phyloP scores from a whole-genome alignment of 1,139 yeast species.

The Scheffersomyces illinoinensis region DNA sequence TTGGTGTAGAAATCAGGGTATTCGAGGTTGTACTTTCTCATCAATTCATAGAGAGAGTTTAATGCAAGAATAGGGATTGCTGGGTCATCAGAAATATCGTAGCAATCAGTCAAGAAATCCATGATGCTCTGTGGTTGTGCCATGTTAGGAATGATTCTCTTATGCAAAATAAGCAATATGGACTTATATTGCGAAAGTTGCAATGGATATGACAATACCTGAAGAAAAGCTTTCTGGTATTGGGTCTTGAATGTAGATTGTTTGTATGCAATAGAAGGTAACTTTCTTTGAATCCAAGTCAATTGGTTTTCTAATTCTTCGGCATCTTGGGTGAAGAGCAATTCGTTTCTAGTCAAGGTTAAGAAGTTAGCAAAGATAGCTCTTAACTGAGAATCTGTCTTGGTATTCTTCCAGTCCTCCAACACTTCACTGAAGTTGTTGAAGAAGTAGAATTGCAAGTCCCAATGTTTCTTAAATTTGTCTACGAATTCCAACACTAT shows the following conservation, averaged over 20 bases:
- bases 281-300: constrained; percentile 35
- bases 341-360: constrained; percentile 35
- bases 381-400: constrained; percentile 18
- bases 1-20: constrained; percentile 89
- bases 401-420: constrained; percentile 20
- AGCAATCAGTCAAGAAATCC: constrained; percentile 93
- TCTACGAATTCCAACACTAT: constrained; percentile 61
- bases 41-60: constrained; percentile 84
- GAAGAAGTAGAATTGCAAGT: constrained; percentile 67
- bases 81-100: constrained; percentile 60
- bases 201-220: constrained; percentile 51
- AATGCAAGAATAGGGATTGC: constrained; percentile 78
- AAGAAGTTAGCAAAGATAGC: constrained; percentile 39
- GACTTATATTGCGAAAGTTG: constrained; percentile 67
- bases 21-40: constrained; percentile 81
- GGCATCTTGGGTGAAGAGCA: constrained; percentile 21
- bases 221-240: constrained; percentile 70
- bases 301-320: constrained; percentile 35
- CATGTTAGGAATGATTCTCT: constrained; percentile 79
- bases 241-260: constrained; percentile 58
- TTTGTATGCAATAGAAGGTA: constrained; percentile 59
- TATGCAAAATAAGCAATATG: constrained; percentile 71
- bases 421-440: constrained; percentile 29
- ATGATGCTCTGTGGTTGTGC: constrained; percentile 78
- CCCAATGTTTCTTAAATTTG: constrained; percentile 56